phyloP scores from a whole-genome alignment of 176 grass and related monocot genomes.

The Triticum monococcum region DNA sequence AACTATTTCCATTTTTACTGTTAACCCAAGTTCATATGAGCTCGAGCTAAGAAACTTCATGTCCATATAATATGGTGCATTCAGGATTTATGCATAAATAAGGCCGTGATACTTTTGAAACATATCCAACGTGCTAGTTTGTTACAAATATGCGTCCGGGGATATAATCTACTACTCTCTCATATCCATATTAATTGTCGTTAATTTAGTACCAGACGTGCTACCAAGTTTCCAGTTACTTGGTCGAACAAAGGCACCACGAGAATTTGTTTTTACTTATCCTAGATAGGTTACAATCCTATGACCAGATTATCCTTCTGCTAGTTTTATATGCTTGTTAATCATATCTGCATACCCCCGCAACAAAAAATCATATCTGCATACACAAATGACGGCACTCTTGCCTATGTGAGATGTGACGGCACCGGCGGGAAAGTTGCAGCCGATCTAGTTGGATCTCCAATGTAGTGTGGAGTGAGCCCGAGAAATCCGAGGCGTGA shows the following conservation, averaged over 20 bases:
- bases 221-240: neutral
- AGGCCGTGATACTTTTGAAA: too few relatives aligned
- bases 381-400: neutral
- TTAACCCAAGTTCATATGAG: too few relatives aligned
- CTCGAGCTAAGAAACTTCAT: neutral
- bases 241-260: neutral
- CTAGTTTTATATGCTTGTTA: neutral
- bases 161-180: neutral
- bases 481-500: too few relatives aligned
- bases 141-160: neutral
- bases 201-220: neutral
- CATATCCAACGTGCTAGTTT: neutral
- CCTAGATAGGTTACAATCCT: neutral
- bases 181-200: too few relatives aligned
- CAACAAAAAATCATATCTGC: too few relatives aligned
- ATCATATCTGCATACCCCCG: too few relatives aligned
- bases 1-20: too few relatives aligned
- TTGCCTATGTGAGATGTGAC: neutral
- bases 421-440: neutral
- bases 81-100: neutral
- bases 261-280: neutral
- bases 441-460: too few relatives aligned
- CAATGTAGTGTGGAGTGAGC: too few relatives aligned
- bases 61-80: neutral
- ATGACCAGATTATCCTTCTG: neutral